These are phyloP conservation scores for Euphorbia schlechtendalii DNA, from an alignment of 441 rosid genomes.

Conservation along the genomic window DNA sequence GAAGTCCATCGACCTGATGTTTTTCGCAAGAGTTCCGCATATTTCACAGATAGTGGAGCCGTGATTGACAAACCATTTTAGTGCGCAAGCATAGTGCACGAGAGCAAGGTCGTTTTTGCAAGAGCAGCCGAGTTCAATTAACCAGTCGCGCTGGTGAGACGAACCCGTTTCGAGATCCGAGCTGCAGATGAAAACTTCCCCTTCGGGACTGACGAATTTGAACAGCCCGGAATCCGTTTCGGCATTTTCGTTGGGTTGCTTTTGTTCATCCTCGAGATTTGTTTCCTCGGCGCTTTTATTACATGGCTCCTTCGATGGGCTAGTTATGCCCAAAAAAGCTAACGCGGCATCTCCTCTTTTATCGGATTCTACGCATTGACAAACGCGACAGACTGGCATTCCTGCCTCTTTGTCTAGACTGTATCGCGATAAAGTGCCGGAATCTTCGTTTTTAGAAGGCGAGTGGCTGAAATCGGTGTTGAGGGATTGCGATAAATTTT, in stretches of 20 bases:
- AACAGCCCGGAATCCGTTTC: slow-evolving; percentile 43
- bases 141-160: slow-evolving; percentile 37
- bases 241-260: slow-evolving; percentile 27
- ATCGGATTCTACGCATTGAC: slow-evolving; percentile 90
- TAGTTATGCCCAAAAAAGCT: slow-evolving; percentile 61
- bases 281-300: slow-evolving; percentile 27
- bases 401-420: slow-evolving; percentile 74
- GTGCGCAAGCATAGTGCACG: slow-evolving; percentile 88
- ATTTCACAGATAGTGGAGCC: slow-evolving; percentile 91
- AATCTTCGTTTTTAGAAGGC: slow-evolving; percentile 37
- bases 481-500: slow-evolving; percentile 33
- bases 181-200: slow-evolving; percentile 71
- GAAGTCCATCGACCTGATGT: slow-evolving; percentile 48
- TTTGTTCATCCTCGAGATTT: slow-evolving; percentile 24
- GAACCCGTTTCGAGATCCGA: slow-evolving; percentile 72
- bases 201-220: slow-evolving; percentile 74
- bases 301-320: slow-evolving; percentile 37
- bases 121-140: slow-evolving; percentile 82
- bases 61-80: slow-evolving; percentile 92
- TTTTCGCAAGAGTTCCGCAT: slow-evolving; percentile 58
- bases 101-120: slow-evolving; percentile 84
- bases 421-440: slow-evolving; percentile 33
- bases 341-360: slow-evolving; percentile 77
- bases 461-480: slow-evolving; percentile 32
- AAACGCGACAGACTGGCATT: slow-evolving; percentile 75